Evolutionary conservation across 1,139 yeast genomes (phyloP).

Genomic region (Suhomyces anneliseae): DNA sequence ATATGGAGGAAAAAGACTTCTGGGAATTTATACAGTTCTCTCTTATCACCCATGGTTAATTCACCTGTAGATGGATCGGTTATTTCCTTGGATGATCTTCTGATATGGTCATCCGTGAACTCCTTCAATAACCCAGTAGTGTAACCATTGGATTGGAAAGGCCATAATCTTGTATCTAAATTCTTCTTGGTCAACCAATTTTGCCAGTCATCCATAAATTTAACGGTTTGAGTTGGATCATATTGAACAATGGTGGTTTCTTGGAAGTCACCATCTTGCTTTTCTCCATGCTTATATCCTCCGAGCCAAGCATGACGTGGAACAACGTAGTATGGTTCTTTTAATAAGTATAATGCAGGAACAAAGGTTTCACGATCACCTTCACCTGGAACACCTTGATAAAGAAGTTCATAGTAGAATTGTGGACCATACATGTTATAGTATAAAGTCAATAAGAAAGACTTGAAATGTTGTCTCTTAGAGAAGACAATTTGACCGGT

Average conservation of each 20-base stretch:
- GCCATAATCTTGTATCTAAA: constrained; percentile 32
- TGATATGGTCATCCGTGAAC: constrained; percentile 18
- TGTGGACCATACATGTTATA: constrained; percentile 32
- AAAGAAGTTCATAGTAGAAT: constrained; percentile 32
- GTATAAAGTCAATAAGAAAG: constrained; percentile 33
- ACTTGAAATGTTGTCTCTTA: constrained; percentile 30
- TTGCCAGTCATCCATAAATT: constrained; percentile 30
- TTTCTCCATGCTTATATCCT: constrained; percentile 21
- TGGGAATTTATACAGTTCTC: constrained; percentile 20
- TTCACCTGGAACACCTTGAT: constrained; percentile 39
- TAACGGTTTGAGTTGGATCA: constrained; percentile 28
- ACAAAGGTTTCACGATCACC: constrained; percentile 44
- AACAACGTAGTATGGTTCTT: constrained; percentile 35
- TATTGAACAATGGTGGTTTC: constrained; percentile 37
- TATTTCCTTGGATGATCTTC: constrained; percentile 4
- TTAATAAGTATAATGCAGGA: constrained; percentile 38
- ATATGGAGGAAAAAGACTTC: constrained; percentile 39
- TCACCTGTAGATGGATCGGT: constrained; percentile 3
- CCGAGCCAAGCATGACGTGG: constrained; percentile 25
- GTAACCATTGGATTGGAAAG: constrained; percentile 30
- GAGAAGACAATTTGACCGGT: constrained; percentile 40
- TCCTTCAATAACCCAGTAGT: constrained; percentile 24
- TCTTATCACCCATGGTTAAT: constrained; percentile 1
- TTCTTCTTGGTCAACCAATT: constrained; percentile 23
- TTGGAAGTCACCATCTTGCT: constrained; percentile 20